Evolutionary conservation across 768 basidiomycete species (phyloP).

Genomic region (Thelephora ganbajun): DNA sequence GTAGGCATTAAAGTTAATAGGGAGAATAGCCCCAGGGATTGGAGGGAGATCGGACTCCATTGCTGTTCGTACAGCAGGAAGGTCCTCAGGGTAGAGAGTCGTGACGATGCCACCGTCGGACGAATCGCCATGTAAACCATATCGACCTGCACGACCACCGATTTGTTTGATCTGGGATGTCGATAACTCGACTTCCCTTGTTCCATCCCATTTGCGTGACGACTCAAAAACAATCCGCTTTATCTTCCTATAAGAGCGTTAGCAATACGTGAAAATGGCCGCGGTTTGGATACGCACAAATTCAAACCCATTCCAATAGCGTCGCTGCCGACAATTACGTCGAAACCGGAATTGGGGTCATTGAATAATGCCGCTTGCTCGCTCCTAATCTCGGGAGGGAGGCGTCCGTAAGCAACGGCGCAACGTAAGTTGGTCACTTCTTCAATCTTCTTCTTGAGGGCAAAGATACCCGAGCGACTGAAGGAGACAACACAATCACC

Average conservation of each 20-base stretch:
- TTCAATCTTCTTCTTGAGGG: constrained; percentile 62
- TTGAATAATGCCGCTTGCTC: constrained; percentile 93
- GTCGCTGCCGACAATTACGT: constrained; percentile 87
- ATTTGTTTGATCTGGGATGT: constrained; percentile 85
- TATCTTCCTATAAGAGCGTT: constrained; percentile 54
- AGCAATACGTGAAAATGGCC: neutral
- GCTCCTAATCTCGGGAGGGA: constrained; percentile 84
- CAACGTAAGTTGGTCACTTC: constrained; percentile 58
- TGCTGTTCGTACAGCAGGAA: constrained; percentile 42
- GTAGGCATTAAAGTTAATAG: constrained; percentile 14
- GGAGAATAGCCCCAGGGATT: constrained; percentile 39
- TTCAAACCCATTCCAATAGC: constrained; percentile 97
- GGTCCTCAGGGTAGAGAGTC: constrained; percentile 48
- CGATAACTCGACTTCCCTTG: constrained; percentile 30
- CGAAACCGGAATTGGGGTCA: constrained; percentile 64
- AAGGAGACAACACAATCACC: constrained; percentile 94
- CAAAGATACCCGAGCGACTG: constrained; percentile 61
- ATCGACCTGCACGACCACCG: constrained; percentile 87
- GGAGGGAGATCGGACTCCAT: constrained; percentile 36
- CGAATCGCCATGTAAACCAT: constrained; percentile 42
- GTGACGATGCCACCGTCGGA: constrained; percentile 55
- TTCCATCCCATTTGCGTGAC: constrained; percentile 53
- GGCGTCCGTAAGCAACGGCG: constrained; percentile 84
- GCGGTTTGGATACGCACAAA: constrained; percentile 40
- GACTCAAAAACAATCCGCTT: constrained; percentile 70